Percentiles rank a stretch among this genome's conserved stretches.
Evolutionary conservation across 164 flowering plant genomes (phyloP).

Genomic region (Stephania japonica): DNA sequence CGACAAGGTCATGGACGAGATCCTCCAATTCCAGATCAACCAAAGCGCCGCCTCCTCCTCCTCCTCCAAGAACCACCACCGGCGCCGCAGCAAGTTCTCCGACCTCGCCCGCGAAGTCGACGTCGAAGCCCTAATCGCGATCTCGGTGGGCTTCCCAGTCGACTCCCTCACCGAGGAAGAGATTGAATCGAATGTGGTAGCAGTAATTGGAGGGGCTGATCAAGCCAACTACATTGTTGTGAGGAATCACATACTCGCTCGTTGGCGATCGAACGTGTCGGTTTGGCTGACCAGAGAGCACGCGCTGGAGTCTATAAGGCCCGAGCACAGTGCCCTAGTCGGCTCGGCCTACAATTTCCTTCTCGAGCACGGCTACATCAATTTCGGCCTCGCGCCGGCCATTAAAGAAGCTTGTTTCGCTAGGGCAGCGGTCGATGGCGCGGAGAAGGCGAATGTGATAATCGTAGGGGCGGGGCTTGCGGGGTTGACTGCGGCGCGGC

Average conservation of each 20-base stretch:
- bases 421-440: constrained; percentile 24
- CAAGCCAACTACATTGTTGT: constrained; percentile 80
- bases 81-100: constrained; percentile 39
- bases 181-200: constrained; percentile 70
- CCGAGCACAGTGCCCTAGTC: constrained; percentile 59
- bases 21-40: constrained; percentile 35
- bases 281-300: constrained; percentile 68
- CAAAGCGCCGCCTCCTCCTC: constrained; percentile 30
- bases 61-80: constrained; percentile 31
- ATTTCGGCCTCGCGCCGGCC: constrained; percentile 71
- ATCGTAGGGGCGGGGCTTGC: constrained; percentile 87
- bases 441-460: constrained; percentile 42
- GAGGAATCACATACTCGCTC: constrained; percentile 77
- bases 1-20: constrained; percentile 33
- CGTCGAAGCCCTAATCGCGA: constrained; percentile 75
- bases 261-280: constrained; percentile 76
- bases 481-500: constrained; percentile 82
- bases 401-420: constrained; percentile 39
- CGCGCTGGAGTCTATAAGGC: constrained; percentile 59
- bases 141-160: constrained; percentile 85
- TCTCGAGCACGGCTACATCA: constrained; percentile 76
- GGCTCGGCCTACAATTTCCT: constrained; percentile 62
- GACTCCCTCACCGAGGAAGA: constrained; percentile 93
- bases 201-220: constrained; percentile 57
- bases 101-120: constrained; percentile 66